Evolutionary conservation across 371 early-diverging fungal genomes (phyloP).

Genomic region (Haplosporangium sp.): DNA sequence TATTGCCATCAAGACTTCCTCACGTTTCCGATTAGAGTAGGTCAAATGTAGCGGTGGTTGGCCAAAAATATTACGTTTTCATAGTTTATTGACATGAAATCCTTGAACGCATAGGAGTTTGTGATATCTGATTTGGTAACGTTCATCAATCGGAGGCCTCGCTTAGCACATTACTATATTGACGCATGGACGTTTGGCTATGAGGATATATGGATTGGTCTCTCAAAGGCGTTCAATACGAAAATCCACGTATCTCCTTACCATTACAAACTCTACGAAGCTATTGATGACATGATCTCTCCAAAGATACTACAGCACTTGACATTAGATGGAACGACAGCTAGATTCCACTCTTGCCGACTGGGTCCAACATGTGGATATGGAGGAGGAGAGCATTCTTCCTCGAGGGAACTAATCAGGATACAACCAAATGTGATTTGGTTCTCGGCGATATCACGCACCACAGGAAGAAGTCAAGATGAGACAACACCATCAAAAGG

Average conservation of each 20-base stretch:
- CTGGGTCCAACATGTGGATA: constrained; percentile 38
- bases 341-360: constrained; percentile 51
- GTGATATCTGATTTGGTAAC: constrained; percentile 42
- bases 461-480: not conserved
- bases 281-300: constrained; percentile 41
- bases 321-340: constrained; percentile 35
- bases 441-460: constrained; percentile 27
- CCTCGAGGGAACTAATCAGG: constrained; percentile 36
- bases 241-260: constrained; percentile 58
- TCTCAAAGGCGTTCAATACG: constrained; percentile 40
- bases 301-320: constrained; percentile 35
- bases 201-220: constrained; percentile 59
- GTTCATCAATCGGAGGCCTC: constrained; percentile 39
- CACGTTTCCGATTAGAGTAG: constrained; percentile 53
- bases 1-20: constrained; percentile 50
- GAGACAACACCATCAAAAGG: not conserved
- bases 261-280: constrained; percentile 50
- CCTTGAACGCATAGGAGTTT: constrained; percentile 23
- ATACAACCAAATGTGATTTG: constrained; percentile 51
- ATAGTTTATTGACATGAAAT: not conserved
- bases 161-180: constrained; percentile 55
- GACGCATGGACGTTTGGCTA: constrained; percentile 63
- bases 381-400: constrained; percentile 40
- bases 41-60: not conserved
- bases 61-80: not conserved